Evolutionary conservation across 164 flowering plant species (phyloP).

Genomic region (Akebia trifoliata): DNA sequence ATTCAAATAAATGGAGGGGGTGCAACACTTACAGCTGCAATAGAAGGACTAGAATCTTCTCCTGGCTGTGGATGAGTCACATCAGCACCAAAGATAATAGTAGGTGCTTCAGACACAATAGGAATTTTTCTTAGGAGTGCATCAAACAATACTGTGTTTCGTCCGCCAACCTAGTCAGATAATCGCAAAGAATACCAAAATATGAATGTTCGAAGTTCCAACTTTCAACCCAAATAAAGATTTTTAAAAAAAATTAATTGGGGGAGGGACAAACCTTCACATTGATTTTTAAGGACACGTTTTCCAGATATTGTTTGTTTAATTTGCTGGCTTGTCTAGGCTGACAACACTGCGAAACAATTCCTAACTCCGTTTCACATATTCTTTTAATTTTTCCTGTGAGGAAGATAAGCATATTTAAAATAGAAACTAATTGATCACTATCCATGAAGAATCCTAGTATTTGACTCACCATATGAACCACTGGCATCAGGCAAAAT

Average conservation of each 20-base stretch:
- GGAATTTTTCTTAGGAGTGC: slow-evolving; percentile 35
- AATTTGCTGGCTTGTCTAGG: slow-evolving; percentile 14
- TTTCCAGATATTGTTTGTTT: slow-evolving; percentile 23
- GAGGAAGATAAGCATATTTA: neutral
- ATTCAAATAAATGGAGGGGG: neutral
- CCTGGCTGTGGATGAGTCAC: slow-evolving; percentile 61
- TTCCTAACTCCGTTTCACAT: slow-evolving; percentile 33
- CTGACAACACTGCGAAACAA: slow-evolving; percentile 30
- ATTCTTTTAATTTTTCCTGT: slow-evolving; percentile 27
- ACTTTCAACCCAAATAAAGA: neutral
- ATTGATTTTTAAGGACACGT: slow-evolving; percentile 36
- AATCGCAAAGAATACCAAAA: neutral
- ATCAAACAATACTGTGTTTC: slow-evolving; percentile 44
- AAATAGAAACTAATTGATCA: neutral
- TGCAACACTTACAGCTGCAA: slow-evolving; percentile 44
- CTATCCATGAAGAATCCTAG: neutral
- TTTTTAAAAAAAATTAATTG: neutral
- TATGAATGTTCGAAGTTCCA: too few species aligned
- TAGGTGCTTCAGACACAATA: slow-evolving; percentile 32
- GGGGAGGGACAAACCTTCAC: slow-evolving; percentile 41
- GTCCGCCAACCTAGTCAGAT: slow-evolving; percentile 37
- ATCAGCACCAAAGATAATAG: slow-evolving; percentile 63
- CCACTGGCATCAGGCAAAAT: slow-evolving; percentile 71
- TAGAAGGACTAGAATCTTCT: slow-evolving; percentile 53
- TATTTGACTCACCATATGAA: slow-evolving; percentile 43